Conservation (phyloP, 164 flowering plant species). For the Kingdonia uniflora region DNA sequence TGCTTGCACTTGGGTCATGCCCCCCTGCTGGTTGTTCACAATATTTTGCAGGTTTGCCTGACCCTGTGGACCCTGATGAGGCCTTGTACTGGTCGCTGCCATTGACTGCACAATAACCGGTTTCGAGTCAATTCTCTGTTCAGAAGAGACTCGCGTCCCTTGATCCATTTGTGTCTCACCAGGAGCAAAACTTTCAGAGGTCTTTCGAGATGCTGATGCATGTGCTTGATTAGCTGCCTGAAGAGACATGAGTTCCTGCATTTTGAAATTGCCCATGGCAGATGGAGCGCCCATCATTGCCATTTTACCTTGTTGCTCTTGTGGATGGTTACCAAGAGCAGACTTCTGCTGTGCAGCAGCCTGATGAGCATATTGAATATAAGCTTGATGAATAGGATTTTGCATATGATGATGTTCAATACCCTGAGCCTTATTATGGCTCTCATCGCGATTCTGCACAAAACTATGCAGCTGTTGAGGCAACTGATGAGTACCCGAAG, state of each 20-base stretch:
- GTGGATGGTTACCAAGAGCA: constrained; percentile 33
- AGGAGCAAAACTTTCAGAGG: constrained; percentile 41
- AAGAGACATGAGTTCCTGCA: constrained; percentile 62
- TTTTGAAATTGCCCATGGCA: constrained; percentile 42
- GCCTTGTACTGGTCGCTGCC: constrained; percentile 35
- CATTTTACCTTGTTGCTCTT: constrained; percentile 54
- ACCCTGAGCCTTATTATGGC: constrained; percentile 51
- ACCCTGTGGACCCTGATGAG: constrained; percentile 43
- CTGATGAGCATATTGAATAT: constrained; percentile 63
- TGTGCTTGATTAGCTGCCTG: constrained; percentile 65
- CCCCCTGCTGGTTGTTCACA: constrained; percentile 45
- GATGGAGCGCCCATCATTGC: constrained; percentile 43
- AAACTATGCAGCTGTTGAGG: constrained; percentile 57
- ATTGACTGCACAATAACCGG: constrained; percentile 35
- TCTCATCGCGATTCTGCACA: constrained; percentile 46
- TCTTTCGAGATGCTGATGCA: constrained; percentile 53
- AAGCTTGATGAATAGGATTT: constrained; percentile 67
- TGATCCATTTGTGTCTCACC: constrained; percentile 59
- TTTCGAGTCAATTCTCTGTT: constrained; percentile 47
- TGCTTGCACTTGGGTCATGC: constrained; percentile 73
- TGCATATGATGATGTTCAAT: constrained; percentile 51
- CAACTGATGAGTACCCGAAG: constrained; percentile 47
- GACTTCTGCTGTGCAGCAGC: constrained; percentile 70
- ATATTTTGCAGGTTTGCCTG: constrained; percentile 43
- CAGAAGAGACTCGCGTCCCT: constrained; percentile 31